Conservation (phyloP, 73 alveolate genomes). For the Tetrahymena malaccensis region DNA sequence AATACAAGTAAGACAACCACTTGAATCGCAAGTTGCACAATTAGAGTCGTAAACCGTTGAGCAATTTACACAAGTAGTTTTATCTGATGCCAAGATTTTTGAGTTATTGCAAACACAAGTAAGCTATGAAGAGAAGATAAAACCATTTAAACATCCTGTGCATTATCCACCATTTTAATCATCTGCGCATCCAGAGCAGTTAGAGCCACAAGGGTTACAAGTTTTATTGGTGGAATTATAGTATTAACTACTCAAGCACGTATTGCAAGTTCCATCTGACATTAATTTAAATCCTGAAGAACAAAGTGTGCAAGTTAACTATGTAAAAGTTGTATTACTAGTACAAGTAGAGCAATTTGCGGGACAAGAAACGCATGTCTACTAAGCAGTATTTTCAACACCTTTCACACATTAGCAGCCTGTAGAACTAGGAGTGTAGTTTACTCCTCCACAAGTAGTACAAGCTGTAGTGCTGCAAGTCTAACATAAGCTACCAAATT, state of each 20-base stretch:
- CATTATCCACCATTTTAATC: background rate
- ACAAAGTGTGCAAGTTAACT: background rate
- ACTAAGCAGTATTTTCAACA: background rate
- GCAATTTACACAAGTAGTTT: background rate
- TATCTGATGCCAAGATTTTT: background rate
- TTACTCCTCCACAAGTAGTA: background rate
- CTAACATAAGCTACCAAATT: background rate
- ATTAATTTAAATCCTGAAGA: background rate
- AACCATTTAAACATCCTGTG: background rate
- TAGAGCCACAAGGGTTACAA: background rate
- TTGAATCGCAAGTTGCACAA: background rate
- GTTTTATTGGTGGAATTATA: background rate
- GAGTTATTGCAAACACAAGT: background rate
- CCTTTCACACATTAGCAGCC: background rate
- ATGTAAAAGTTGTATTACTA: background rate
- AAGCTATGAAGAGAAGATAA: background rate
- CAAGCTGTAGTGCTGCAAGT: background rate
- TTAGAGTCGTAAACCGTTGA: background rate
- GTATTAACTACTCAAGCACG: background rate
- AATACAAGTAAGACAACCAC: background rate
- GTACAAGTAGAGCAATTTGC: background rate
- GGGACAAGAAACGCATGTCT: background rate
- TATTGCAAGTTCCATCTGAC: background rate
- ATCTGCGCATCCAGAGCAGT: background rate
- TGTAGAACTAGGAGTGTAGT: background rate